A percentile compares a stretch with the other conserved stretches of the same genome.
phyloP scores from a whole-genome alignment of 208 protist species.

The Naegleria lovaniensis region DNA sequence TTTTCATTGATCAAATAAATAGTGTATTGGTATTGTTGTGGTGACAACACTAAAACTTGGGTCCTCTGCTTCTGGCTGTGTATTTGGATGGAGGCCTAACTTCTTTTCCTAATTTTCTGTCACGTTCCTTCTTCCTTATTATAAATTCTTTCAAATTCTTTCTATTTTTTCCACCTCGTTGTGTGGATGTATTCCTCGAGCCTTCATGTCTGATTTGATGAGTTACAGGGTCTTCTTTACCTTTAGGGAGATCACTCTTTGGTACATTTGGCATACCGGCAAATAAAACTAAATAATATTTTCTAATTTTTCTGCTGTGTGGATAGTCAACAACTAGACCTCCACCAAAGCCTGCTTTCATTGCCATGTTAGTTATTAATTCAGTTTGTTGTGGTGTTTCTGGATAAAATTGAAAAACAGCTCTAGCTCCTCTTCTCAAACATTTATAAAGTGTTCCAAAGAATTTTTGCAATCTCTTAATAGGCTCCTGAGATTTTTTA shows the following conservation, averaged over 20 bases:
- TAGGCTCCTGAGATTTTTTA: conserved; percentile 77
- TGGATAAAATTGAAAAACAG: conserved; percentile 96
- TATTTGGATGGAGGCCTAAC: conserved; percentile 87
- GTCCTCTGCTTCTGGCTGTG: conserved; percentile 79
- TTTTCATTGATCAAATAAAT: too few species aligned
- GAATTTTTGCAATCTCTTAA: conserved; percentile 81
- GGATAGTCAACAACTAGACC: conserved; percentile 96
- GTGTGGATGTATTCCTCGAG: conserved; percentile 31
- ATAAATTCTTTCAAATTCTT: conserved; percentile 86
- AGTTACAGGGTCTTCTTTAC: conserved; percentile 22
- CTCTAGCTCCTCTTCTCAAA: conserved; percentile 77
- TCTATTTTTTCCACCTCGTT: conserved; percentile 58
- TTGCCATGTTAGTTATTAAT: conserved; percentile 89
- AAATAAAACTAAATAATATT: conserved; percentile 86
- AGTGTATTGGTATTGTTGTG: not conserved
- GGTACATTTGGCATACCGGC: conserved; percentile 68
- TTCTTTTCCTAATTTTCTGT: conserved; percentile 75
- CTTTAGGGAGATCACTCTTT: conserved; percentile 51
- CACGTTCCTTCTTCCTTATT: conserved; percentile 83
- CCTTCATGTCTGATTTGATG: not conserved
- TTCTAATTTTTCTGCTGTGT: conserved; percentile 92
- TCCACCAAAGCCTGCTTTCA: conserved; percentile 92
- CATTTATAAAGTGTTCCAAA: conserved; percentile 92
- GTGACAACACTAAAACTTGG: conserved; percentile 63
- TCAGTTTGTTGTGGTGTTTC: conserved; percentile 86